A percentile compares a stretch with the other conserved stretches of the same genome.
phyloP scores from a whole-genome alignment of 2,329 filamentous ascomycete species.

The Claviceps fusiformis region DNA sequence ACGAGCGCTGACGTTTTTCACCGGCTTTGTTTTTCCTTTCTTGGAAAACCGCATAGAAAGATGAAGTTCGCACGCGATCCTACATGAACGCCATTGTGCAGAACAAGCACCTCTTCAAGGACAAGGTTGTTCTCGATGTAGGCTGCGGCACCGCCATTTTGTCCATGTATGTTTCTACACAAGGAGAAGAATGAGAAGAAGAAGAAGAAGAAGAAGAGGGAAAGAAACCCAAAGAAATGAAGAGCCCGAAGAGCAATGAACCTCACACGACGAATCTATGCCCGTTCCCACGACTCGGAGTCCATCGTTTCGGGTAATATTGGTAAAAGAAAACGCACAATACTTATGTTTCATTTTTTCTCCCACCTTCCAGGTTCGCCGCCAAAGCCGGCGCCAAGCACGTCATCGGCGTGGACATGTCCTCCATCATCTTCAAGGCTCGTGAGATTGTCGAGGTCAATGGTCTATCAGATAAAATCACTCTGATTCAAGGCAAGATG shows the following conservation, averaged over 20 bases:
- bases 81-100: slow-evolving; percentile 98
- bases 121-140: slow-evolving; percentile 79
- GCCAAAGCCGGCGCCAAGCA: slow-evolving; percentile 94
- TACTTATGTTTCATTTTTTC: neutral
- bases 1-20: neutral
- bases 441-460: slow-evolving; percentile 87
- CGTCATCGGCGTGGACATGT: slow-evolving; percentile 98
- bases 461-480: slow-evolving; percentile 91
- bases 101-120: slow-evolving; percentile 87
- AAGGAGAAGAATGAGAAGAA: neutral
- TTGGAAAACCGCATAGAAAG: slow-evolving; percentile 51
- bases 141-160: slow-evolving; percentile 96
- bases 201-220: neutral
- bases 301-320: neutral
- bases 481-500: slow-evolving; percentile 98
- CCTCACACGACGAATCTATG: neutral
- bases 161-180: slow-evolving; percentile 64
- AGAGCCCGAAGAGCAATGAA: neutral
- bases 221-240: neutral
- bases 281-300: too few relatives aligned
- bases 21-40: neutral
- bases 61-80: slow-evolving; percentile 90
- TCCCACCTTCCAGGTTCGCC: slow-evolving; percentile 59
- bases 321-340: neutral
- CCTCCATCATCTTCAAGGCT: slow-evolving; percentile 97